Percentiles rank a stretch among this genome's conserved stretches.
Conservation (phyloP, 805 yeast species). For the Ogataea nakhonphanomensis region DNA sequence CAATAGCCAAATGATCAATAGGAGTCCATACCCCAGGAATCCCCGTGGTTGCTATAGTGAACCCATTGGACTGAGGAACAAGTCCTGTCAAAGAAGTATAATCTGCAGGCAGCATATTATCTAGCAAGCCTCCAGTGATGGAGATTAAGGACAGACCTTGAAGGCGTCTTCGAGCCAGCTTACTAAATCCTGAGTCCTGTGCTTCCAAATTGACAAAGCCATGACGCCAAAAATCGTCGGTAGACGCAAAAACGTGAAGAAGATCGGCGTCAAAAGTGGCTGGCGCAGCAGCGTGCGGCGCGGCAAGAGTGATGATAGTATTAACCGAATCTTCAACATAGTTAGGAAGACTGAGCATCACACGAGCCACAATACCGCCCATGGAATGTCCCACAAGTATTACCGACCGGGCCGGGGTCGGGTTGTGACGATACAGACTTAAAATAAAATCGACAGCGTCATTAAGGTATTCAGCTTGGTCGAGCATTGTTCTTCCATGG, state of each 20-base stretch:
- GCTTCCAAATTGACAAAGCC: slow-evolving; percentile 39
- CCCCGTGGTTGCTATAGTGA: slow-evolving; percentile 79
- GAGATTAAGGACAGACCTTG: slow-evolving; percentile 69
- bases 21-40: slow-evolving; percentile 93
- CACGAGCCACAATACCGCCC: slow-evolving; percentile 95
- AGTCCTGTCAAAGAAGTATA: slow-evolving; percentile 72
- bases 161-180: slow-evolving; percentile 45
- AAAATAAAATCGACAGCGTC: slow-evolving; percentile 81
- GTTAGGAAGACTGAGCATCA: slow-evolving; percentile 76
- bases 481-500: slow-evolving; percentile 89
- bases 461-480: slow-evolving; percentile 89
- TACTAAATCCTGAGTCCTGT: slow-evolving; percentile 12
- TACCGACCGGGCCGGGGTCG: slow-evolving; percentile 49
- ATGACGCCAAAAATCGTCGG: slow-evolving; percentile 77
- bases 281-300: slow-evolving; percentile 93
- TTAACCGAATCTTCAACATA: slow-evolving; percentile 70
- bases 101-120: slow-evolving; percentile 82
- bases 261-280: slow-evolving; percentile 91
- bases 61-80: slow-evolving; percentile 72
- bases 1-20: slow-evolving; percentile 90
- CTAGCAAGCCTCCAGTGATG: slow-evolving; percentile 84
- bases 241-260: slow-evolving; percentile 64
- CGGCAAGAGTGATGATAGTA: slow-evolving; percentile 78
- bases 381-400: slow-evolving; percentile 87
- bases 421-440: slow-evolving; percentile 49